A percentile compares a stretch with the other conserved stretches of the same genome.
These are phyloP conservation scores for Saraca asoca DNA, from an alignment of 331 rosid genomes.

Conservation along the genomic window DNA sequence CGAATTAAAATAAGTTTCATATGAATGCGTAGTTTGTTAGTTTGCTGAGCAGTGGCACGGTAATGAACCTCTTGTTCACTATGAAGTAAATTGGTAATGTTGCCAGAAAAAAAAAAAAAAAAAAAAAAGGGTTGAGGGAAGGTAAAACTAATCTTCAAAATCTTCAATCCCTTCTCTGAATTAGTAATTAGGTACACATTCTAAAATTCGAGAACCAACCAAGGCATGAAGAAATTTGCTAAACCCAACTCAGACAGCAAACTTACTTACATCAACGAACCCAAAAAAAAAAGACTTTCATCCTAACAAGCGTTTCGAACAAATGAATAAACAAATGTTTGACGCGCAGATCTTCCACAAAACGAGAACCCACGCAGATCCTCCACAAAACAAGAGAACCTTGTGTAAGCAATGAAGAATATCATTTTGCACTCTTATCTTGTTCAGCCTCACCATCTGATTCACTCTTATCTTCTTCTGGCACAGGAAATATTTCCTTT, in stretches of 20 bases:
- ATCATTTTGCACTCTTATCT: conserved; percentile 42
- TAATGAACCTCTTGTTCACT: no score
- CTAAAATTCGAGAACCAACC: conserved; percentile 1
- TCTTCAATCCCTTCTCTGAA: conserved; percentile 2
- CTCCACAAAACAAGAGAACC: no score
- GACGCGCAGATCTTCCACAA: conserved; percentile 28
- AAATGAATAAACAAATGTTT: conserved; percentile 33
- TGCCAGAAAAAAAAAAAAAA: no score
- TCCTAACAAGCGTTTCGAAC: not conserved
- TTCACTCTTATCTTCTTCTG: conserved; percentile 40
- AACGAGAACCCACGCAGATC: no score
- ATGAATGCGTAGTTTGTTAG: no score
- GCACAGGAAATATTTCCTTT: conserved; percentile 43
- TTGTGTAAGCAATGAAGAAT: conserved; percentile 40
- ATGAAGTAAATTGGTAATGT: no score
- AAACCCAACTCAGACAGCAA: conserved; percentile 23
- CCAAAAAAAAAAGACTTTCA: no score
- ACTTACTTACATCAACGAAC: conserved; percentile 31
- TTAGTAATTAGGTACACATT: not conserved
- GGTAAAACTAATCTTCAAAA: not conserved
- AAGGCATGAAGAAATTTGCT: not conserved
- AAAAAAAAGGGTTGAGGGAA: no score
- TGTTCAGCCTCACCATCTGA: conserved; percentile 43
- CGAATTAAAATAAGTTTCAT: no score
- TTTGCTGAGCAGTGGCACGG: no score